Evolutionary conservation across 805 yeast genomes (phyloP), one percentile per base, ranked within the genome.

Genomic region (Wickerhamomyces tratensis): DNA sequence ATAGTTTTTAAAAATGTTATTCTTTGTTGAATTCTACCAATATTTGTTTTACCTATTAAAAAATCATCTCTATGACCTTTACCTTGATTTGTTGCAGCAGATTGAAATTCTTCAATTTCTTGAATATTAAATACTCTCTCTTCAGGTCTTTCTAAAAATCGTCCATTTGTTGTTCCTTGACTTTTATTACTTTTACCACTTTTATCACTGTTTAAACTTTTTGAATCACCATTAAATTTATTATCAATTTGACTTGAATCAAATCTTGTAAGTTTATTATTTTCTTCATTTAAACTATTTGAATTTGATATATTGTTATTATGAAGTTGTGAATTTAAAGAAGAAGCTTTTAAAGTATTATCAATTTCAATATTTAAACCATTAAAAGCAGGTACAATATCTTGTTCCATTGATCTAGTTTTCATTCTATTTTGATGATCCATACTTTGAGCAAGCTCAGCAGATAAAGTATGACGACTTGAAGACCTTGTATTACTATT

Each of bases 11-110:
- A 36, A 5, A 46, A 46, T 9, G 47, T 50, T 11, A 53, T 49
- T 29, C 49, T 46, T 27, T 50, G 56, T 33, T 54, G 58, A 26
- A 53, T 53, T 40, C 58, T 46, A 2, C 58, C 58, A 25, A 41
- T 20, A 13, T 38, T n/a, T 12, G 34, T 11, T 13, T 31, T 31
- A 12, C 34, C 34, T 8, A 31, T 31, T 12, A 31, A 13, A 31
- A 31, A 31, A 8, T 31, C 34, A 31, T 31, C 34, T 12, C 34
- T 13, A 12, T 31, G 34, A 12, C 34, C 33, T 34, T 37, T 39
- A 25, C 31, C 5, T 26, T 6, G 14, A 12, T 36, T 29, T 35
- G 41, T n/a, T 7, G 26, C 38, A 7, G 26, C n/a, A n/a, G 13
- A 26, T 25, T 35, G 29, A 11, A 20, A 9, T 11, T 25, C 27